phyloP scores from a whole-genome alignment of 2,329 filamentous ascomycete genomes.

The Ascochyta fabae region DNA sequence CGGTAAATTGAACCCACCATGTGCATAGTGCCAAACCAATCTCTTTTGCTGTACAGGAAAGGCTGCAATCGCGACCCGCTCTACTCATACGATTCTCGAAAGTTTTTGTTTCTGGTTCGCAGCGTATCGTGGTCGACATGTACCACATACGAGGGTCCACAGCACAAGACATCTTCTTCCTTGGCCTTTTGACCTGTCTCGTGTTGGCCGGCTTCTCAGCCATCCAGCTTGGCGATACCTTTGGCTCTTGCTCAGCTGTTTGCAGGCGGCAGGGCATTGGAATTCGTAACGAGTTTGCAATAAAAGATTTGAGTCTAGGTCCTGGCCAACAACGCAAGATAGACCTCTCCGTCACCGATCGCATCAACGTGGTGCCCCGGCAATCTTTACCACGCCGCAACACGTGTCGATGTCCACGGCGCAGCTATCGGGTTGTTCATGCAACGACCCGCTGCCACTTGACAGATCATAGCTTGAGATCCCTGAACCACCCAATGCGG shows the following conservation, averaged over 20 bases:
- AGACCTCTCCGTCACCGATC: background rate
- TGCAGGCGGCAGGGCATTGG: background rate
- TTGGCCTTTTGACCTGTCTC: background rate
- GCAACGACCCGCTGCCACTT: background rate
- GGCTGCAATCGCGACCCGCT: constrained; percentile 12
- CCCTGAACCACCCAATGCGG: background rate
- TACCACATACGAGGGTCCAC: background rate
- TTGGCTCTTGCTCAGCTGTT: background rate
- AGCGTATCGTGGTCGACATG: background rate
- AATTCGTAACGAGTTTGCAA: background rate
- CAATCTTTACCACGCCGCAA: constrained; percentile 2
- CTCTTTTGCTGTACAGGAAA: constrained; percentile 2
- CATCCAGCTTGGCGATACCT: background rate
- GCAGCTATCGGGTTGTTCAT: background rate
- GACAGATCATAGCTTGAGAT: background rate
- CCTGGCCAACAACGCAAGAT: background rate
- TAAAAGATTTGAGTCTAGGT: background rate
- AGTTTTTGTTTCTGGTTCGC: background rate
- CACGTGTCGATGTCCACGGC: constrained; percentile 2
- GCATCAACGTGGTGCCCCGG: background rate
- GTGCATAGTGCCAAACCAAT: constrained; percentile 6
- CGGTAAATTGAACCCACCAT: constrained; percentile 9
- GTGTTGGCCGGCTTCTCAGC: background rate
- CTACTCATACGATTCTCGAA: constrained; percentile 2
- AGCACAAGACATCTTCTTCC: background rate